These are phyloP conservation scores for Rhizoclosmatium sp. DNA, from an alignment of 192 early-diverging fungal genomes.

Conservation along the genomic window DNA sequence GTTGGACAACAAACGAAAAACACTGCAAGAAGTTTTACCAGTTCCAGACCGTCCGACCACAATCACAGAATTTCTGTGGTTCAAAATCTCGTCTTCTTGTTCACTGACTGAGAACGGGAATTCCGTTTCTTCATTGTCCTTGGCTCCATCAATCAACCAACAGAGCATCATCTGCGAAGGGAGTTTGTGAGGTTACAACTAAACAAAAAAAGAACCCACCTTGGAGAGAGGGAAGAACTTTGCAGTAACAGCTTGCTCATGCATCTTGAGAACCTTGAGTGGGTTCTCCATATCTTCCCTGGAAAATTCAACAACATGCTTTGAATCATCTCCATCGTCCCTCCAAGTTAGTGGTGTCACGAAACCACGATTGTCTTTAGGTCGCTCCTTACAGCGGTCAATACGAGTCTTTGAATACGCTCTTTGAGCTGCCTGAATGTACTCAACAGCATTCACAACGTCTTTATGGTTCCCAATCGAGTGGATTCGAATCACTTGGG, in stretches of 20 bases:
- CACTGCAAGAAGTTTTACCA: slow-evolving; percentile 40
- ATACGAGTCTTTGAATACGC: slow-evolving; percentile 19
- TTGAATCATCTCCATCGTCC: slow-evolving; percentile 17
- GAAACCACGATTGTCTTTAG: neutral
- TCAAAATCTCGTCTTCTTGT: slow-evolving; percentile 36
- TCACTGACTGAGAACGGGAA: slow-evolving; percentile 41
- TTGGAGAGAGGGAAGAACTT: slow-evolving; percentile 45
- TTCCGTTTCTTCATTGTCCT: slow-evolving; percentile 29
- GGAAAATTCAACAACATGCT: neutral
- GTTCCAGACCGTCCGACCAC: slow-evolving; percentile 39
- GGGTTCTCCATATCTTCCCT: neutral
- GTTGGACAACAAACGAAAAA: slow-evolving; percentile 33
- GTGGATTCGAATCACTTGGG: slow-evolving; percentile 40
- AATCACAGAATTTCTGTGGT: slow-evolving; percentile 27
- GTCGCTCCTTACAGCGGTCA: slow-evolving; percentile 1
- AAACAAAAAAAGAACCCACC: neutral
- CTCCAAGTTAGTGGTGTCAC: slow-evolving; percentile 7
- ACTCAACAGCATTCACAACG: slow-evolving; percentile 13
- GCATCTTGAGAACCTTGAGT: slow-evolving; percentile 27
- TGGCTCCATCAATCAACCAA: neutral
- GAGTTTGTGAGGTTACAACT: neutral
- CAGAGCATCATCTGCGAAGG: slow-evolving; percentile 5
- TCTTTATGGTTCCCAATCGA: slow-evolving; percentile 28
- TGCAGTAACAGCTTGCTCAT: slow-evolving; percentile 40
- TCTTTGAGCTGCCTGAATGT: slow-evolving; percentile 20